These are phyloP conservation scores for Gracilaria caudata DNA, from an alignment of 23 red algal genomes.

Conservation along the genomic window DNA sequence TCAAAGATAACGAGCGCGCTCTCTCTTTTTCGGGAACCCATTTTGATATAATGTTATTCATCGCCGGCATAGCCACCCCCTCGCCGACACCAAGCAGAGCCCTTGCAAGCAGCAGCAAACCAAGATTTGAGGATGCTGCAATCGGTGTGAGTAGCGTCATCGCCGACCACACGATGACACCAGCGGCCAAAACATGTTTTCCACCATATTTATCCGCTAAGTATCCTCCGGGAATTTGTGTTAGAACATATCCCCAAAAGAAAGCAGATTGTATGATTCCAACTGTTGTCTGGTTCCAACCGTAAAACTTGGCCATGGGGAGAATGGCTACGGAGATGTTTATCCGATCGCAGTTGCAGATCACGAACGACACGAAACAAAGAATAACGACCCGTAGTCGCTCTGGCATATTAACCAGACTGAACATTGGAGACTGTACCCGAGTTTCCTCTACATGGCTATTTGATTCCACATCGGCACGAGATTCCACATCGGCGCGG, in stretches of 20 bases:
- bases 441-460: neutral
- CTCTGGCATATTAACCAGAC: constrained; percentile 47
- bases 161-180: constrained; percentile 89
- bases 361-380: constrained; percentile 94
- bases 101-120: constrained; percentile 74
- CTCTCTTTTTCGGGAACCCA: constrained; percentile 95
- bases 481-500: neutral
- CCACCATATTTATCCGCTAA: constrained; percentile 92
- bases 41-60: constrained; percentile 95
- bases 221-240: constrained; percentile 94
- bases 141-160: constrained; percentile 97
- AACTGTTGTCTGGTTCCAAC: constrained; percentile 89
- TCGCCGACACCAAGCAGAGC: constrained; percentile 95
- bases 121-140: constrained; percentile 70
- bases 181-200: constrained; percentile 75
- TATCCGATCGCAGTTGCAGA: constrained; percentile 96
- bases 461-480: neutral
- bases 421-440: neutral
- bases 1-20: constrained; percentile 86
- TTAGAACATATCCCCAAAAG: constrained; percentile 96
- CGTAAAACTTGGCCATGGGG: constrained; percentile 88
- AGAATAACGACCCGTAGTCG: constrained; percentile 77
- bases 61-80: constrained; percentile 99
- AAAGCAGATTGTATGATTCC: constrained; percentile 95
- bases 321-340: constrained; percentile 97